Base-by-base conservation (phyloP, 2,329 filamentous ascomycete species). In the Phyllosticta citribraziliensis region DNA sequence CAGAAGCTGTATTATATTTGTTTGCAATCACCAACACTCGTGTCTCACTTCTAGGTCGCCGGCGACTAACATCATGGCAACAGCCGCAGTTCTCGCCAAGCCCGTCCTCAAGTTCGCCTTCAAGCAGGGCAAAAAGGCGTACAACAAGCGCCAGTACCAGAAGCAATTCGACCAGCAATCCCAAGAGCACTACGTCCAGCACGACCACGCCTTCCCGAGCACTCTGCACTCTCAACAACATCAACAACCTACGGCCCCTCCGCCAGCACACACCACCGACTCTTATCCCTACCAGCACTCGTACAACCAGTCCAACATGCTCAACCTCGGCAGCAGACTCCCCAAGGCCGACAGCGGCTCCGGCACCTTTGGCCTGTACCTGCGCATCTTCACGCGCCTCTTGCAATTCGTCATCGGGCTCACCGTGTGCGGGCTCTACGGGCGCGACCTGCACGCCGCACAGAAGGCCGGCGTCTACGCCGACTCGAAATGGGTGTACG, bases 331-430 rank as follows among this genome's bases (percentile, higher is more conserved):
- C 53, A 52, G 50, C 56, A 47, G 60, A 5, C 20, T 60, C 35
- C 35, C 51, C 6, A 8, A 12, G 19, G 52, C 60, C 57, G 53
- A 52, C 9, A 54, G 47, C 61, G n/a, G 33, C 57, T 53, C 56
- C 52, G 78, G 77, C 55, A 59, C 80, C 63, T 69, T 78, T 56
- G 77, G 75, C 63, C 71, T 80, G 65, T 66, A 86, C 66, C 69
- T 79, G 66, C 87, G 88, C 69, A 76, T 80, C 24, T 65, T 81
- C 65, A 75, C 91, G n/a, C 88, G 92, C 70, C 80, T 92, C 72
- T 75, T 87, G 63, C 89, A 93, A 69, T 86, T 96, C 69, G 81
- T 88, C 62, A 80, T 95, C 65, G 89, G 85, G 14, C 75, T 96
- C 62, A 82, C 88, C 1, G 88, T 94, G 60, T 86, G 87, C 65